A percentile compares a stretch with the other conserved stretches of the same genome.
These are phyloP conservation scores for Pneumocystis carinii DNA, from an alignment of 1,139 yeast genomes.

Conservation along the genomic window DNA sequence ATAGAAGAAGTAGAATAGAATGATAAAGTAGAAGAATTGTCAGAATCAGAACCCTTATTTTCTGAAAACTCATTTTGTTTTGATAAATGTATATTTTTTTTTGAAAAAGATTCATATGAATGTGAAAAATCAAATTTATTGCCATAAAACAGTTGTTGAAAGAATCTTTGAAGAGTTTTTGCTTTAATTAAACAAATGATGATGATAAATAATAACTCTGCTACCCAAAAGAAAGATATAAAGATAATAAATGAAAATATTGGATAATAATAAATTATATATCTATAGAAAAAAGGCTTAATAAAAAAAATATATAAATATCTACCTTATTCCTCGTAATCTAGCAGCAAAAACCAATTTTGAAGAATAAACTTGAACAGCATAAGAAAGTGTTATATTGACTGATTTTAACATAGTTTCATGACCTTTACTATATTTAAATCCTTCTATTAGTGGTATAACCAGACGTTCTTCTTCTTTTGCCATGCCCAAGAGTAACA, in stretches of 20 bases:
- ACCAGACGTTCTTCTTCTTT: not conserved
- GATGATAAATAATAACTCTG: not conserved
- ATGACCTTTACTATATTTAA: not conserved
- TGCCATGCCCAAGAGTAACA: not conserved
- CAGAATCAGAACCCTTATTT: not conserved
- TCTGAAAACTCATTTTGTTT: not conserved
- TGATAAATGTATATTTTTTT: not conserved
- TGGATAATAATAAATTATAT: not conserved
- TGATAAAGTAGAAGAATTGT: not conserved
- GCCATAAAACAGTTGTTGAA: not conserved
- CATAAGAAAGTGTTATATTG: not conserved
- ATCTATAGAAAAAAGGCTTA: not conserved
- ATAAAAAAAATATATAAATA: not conserved
- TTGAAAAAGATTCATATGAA: not conserved
- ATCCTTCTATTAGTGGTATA: not conserved
- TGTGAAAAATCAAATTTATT: not conserved
- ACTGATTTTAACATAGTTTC: not conserved
- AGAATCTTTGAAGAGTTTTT: not conserved
- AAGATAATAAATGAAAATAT: not conserved
- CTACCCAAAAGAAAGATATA: not conserved
- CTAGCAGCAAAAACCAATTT: not conserved
- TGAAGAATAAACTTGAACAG: not conserved
- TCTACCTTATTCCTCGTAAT: not conserved
- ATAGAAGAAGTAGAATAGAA: not conserved
- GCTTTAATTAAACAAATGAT: not conserved